These are phyloP conservation scores for Blastomyces percursus DNA, from an alignment of 2,329 filamentous ascomycete species.

Conservation along the genomic window DNA sequence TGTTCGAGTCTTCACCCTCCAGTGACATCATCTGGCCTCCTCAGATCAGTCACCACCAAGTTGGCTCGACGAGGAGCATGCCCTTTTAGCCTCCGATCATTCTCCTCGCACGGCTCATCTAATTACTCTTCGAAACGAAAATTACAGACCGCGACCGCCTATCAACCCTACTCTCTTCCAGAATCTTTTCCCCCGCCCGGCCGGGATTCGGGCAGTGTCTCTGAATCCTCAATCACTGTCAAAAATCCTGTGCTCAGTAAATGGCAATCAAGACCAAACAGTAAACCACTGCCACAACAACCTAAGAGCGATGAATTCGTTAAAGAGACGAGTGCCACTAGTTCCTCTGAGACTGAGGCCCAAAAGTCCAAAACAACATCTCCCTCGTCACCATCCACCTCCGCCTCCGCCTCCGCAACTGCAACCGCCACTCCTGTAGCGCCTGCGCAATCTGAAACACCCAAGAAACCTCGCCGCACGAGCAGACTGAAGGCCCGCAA, in stretches of 20 bases:
- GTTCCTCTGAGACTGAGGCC: slow-evolving; percentile 51
- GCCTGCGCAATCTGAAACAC: slow-evolving; percentile 27
- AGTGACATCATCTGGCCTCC: slow-evolving; percentile 39
- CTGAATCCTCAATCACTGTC: slow-evolving; percentile 51
- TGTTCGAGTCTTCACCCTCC: slow-evolving; percentile 27
- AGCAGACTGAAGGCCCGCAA: slow-evolving; percentile 69
- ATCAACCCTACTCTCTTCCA: slow-evolving; percentile 50
- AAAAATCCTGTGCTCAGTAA: slow-evolving; percentile 38
- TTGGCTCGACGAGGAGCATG: slow-evolving; percentile 31
- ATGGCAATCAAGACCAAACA: slow-evolving; percentile 34
- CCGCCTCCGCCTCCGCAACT: not conserved
- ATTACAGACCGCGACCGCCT: slow-evolving; percentile 55
- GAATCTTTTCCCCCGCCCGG: slow-evolving; percentile 43
- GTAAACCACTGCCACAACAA: slow-evolving; percentile 21
- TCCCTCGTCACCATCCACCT: slow-evolving; percentile 6
- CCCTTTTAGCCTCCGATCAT: slow-evolving; percentile 33
- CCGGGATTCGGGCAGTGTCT: slow-evolving; percentile 46
- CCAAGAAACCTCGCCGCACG: slow-evolving; percentile 46
- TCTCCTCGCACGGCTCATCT: slow-evolving; percentile 36
- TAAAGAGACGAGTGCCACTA: slow-evolving; percentile 30
- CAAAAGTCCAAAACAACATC: slow-evolving; percentile 51
- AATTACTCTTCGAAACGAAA: slow-evolving; percentile 46
- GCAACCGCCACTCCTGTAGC: slow-evolving; percentile 20
- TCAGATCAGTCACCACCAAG: slow-evolving; percentile 30
- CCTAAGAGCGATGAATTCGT: slow-evolving; percentile 14